phyloP scores from a whole-genome alignment of 2,329 filamentous ascomycete species.

The Cercospora brassicicola region DNA sequence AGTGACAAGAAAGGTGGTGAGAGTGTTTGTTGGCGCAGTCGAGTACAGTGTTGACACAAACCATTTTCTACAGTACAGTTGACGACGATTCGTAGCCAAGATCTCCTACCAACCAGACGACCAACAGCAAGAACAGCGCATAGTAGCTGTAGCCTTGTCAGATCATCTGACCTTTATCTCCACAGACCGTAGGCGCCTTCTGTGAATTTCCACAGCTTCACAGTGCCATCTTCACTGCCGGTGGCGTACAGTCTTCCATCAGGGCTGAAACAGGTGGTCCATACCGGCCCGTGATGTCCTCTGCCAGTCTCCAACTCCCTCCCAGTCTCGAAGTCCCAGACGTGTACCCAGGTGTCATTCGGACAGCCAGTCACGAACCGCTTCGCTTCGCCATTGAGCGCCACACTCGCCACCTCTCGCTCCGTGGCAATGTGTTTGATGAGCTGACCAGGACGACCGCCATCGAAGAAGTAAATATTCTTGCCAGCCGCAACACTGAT shows the following conservation, averaged over 20 bases:
- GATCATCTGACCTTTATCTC: constrained; percentile 45
- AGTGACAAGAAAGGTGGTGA: not conserved
- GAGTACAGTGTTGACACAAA: not conserved
- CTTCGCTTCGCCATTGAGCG: constrained; percentile 75
- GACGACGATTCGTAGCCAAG: not conserved
- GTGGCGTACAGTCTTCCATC: constrained; percentile 96
- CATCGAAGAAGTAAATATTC: constrained; percentile 88
- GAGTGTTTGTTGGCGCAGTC: not conserved
- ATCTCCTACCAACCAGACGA: not conserved
- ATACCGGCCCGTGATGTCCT: constrained; percentile 95
- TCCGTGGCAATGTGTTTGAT: constrained; percentile 78
- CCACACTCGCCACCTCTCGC: constrained; percentile 88
- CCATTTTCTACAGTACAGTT: not conserved
- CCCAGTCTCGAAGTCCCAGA: constrained; percentile 84
- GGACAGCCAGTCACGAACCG: constrained; percentile 88
- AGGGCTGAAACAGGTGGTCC: constrained; percentile 91
- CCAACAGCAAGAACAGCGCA: not conserved
- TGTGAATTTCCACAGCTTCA: constrained; percentile 81
- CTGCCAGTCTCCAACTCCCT: constrained; percentile 89
- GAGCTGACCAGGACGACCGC: constrained; percentile 63
- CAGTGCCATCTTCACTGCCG: constrained; percentile 93
- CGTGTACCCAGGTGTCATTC: constrained; percentile 92
- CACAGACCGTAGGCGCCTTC: constrained; percentile 65
- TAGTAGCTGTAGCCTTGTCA: not conserved
- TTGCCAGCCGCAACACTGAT: constrained; percentile 93